phyloP scores from a whole-genome alignment of 2,329 filamentous ascomycete genomes.

The Claviceps maximensis region DNA sequence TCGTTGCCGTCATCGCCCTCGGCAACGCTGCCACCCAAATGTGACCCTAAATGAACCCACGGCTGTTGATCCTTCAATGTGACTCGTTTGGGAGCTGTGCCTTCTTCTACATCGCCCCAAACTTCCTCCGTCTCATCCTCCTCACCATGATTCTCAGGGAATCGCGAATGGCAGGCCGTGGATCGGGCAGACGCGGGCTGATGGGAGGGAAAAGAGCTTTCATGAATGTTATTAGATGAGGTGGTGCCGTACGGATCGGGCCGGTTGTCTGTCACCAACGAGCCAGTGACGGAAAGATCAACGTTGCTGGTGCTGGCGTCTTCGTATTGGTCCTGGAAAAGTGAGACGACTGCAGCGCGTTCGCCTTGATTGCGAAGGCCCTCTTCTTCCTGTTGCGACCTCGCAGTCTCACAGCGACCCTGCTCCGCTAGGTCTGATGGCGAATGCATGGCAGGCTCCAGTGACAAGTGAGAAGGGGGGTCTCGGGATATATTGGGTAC shows the following conservation, averaged over 20 bases:
- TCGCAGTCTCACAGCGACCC: neutral
- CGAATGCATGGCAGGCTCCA: constrained; percentile 2
- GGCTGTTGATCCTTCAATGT: neutral
- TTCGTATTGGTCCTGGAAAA: constrained; percentile 1
- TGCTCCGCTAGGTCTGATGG: neutral
- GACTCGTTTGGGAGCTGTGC: constrained; percentile 14
- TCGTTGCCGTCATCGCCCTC: neutral
- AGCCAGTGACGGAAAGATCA: constrained; percentile 4
- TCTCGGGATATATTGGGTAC: neutral
- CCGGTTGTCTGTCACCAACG: constrained; percentile 4
- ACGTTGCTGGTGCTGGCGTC: neutral
- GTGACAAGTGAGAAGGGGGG: neutral
- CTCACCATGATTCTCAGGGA: constrained; percentile 7
- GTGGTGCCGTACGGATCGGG: constrained; percentile 4
- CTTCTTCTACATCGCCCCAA: constrained; percentile 24
- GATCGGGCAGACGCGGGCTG: neutral
- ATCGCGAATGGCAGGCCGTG: neutral
- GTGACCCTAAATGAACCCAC: neutral
- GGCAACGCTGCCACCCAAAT: neutral
- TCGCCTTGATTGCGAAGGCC: neutral
- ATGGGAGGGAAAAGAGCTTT: neutral
- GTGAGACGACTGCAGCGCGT: neutral
- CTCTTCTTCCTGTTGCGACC: constrained; percentile 2
- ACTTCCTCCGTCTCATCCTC: constrained; percentile 19
- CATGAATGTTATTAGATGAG: neutral